Evolutionary conservation across 345 rosid species (phyloP), one percentile per base, ranked within the genome.

Genomic region (Eutrema heterophyllum): DNA sequence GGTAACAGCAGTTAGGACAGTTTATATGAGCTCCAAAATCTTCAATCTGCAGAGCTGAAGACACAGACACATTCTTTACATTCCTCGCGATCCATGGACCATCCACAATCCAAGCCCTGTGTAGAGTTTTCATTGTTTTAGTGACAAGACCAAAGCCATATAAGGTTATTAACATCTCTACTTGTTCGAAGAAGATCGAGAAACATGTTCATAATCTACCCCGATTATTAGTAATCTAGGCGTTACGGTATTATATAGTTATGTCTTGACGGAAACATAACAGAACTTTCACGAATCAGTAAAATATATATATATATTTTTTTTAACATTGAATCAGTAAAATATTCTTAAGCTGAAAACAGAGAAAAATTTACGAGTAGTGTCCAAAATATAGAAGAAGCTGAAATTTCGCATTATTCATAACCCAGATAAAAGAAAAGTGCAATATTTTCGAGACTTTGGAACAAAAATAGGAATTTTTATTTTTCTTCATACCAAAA

Each of bases 31-130:
- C 85, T 35, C 86, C 92, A 48, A 45, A 76, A 68, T 86, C 92
- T 80, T 77, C 74, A 38, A 84, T 78, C 70, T 79, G 81, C 51
- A 67, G 26, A 76, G 82, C 62, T 70, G 86, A 72, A 48, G 87
- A 80, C 33, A 39, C 62, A 60, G 82, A 58, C 1, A 89, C 84
- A 80, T 81, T 82, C 71, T 71, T 89, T 44, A 94, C 84, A 80
- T 89, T 91, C 70, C 51, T 84, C 6, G 97, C 95, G 9, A 94
- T 79, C 58, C 89, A 78, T 79, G 76, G 86, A 43, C 89, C 68
- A 72, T 89, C 84, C 29, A 94, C 72, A 74, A 91, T 78, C 97
- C 93, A 94, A 72, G 79, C 70, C 85, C 97, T 91, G 84, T 81
- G 74, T 46, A 11, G 1, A 59, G 46, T 21, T 45, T 32, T 38